These are phyloP conservation scores for Tuber calosporum DNA, from an alignment of 495 filamentous ascomycete species.

Conservation along the genomic window DNA sequence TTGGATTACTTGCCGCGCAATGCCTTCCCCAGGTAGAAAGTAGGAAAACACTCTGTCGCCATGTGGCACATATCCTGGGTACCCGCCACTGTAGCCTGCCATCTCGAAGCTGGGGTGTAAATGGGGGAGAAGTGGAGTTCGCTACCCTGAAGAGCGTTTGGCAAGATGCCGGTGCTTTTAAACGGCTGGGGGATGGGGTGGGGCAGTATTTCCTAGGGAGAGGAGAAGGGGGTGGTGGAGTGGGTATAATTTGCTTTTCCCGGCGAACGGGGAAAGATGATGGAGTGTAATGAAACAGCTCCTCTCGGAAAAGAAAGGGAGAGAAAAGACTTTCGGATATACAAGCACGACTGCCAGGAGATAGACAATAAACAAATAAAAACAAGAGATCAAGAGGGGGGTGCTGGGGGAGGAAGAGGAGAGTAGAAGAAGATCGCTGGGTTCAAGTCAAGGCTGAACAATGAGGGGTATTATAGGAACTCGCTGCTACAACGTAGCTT, in stretches of 20 bases:
- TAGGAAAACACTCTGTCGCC: constrained; percentile 1
- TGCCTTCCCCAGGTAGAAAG: constrained; percentile 32
- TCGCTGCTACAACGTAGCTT: neutral
- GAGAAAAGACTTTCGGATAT: neutral
- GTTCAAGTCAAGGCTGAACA: neutral
- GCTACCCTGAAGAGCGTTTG: neutral
- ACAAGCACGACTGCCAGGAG: neutral
- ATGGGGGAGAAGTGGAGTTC: neutral
- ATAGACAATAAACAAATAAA: neutral
- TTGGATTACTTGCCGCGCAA: constrained; percentile 31
- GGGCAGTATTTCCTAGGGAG: neutral
- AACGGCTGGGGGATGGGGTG: neutral
- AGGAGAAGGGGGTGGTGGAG: neutral
- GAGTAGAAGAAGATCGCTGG: neutral
- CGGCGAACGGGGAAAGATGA: neutral
- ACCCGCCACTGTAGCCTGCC: neutral
- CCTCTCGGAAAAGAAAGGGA: neutral
- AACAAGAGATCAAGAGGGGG: neutral
- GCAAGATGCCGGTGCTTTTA: neutral
- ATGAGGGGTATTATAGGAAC: neutral
- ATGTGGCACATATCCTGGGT: neutral
- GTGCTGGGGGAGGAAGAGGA: neutral
- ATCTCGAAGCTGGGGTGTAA: neutral
- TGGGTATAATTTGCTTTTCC: neutral
- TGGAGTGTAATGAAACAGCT: neutral